These are phyloP conservation scores for Cladobotryum protrusum DNA, from an alignment of 2,329 filamentous ascomycete species.

Conservation along the genomic window DNA sequence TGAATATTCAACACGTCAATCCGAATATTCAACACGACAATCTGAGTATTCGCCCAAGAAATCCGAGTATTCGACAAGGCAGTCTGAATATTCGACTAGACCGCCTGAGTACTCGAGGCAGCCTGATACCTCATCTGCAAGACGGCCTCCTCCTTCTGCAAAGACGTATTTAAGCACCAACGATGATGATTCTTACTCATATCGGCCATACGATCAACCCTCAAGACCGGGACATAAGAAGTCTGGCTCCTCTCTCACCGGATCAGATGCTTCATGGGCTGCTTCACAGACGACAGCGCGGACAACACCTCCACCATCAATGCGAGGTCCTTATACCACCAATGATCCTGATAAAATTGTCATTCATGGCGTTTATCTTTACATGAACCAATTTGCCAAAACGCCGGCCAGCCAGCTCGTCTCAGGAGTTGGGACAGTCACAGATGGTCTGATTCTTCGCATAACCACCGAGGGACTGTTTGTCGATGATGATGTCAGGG, in stretches of 20 bases:
- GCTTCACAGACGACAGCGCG: conserved; percentile 76
- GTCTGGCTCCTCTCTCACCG: conserved; percentile 59
- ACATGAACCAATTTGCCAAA: conserved; percentile 81
- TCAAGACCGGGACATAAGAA: conserved; percentile 23
- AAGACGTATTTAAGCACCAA: conserved; percentile 55
- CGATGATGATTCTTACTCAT: conserved; percentile 60
- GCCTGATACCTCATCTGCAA: conserved; percentile 16
- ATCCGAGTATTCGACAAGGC: neutral
- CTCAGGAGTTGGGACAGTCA: conserved; percentile 76
- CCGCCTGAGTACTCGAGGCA: conserved; percentile 20
- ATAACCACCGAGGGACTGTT: conserved; percentile 94
- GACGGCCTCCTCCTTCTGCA: conserved; percentile 40
- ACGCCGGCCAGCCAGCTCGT: conserved; percentile 89
- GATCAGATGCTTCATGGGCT: conserved; percentile 80
- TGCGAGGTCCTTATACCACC: conserved; percentile 73
- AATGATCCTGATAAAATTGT: conserved; percentile 94
- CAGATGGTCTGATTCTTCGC: conserved; percentile 83
- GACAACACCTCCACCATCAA: conserved; percentile 76
- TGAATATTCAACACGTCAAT: neutral
- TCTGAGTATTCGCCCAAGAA: neutral
- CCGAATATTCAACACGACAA: neutral
- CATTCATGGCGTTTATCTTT: conserved; percentile 86
- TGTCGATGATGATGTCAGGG: conserved; percentile 90
- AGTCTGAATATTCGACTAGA: conserved; percentile 21
- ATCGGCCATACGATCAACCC: conserved; percentile 68